phyloP scores from a whole-genome alignment of 108 stramenopile genomes.

The Chaetoceros muelleri region DNA sequence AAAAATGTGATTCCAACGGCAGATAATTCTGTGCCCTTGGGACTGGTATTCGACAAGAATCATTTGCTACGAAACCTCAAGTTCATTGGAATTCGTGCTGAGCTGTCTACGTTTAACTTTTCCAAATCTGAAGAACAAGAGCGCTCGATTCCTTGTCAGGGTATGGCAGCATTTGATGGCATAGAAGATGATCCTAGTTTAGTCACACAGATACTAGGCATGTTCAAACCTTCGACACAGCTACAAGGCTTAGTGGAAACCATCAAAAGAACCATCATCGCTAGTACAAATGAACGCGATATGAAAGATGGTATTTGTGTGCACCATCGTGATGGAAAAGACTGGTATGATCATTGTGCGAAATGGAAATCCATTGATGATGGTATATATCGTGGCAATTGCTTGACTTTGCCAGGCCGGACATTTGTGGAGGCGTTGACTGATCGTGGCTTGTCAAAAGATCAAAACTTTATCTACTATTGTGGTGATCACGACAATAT shows the following conservation, averaged over 20 bases:
- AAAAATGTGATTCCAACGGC: constrained; percentile 1
- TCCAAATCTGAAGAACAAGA: neutral
- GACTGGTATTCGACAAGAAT: neutral
- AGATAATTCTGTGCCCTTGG: constrained; percentile 3
- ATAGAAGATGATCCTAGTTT: constrained; percentile 2
- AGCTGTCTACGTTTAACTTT: neutral
- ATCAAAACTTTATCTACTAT: constrained; percentile 3
- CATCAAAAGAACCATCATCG: neutral
- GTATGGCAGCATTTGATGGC: neutral
- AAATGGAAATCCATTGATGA: constrained; percentile 6
- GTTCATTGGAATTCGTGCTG: constrained; percentile 6
- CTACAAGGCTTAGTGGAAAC: neutral
- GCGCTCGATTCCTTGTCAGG: too few relatives aligned
- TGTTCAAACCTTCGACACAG: constrained; percentile 1
- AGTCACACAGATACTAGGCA: neutral
- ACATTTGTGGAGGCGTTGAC: neutral
- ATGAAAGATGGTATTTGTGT: constrained; percentile 5
- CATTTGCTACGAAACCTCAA: too few relatives aligned
- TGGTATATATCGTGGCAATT: constrained; percentile 12
- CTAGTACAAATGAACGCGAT: too few relatives aligned
- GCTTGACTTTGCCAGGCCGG: neutral
- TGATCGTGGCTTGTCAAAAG: neutral
- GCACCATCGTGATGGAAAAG: constrained; percentile 12
- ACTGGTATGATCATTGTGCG: constrained; percentile 9
- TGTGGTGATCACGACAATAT: constrained; percentile 8